phyloP scores from a whole-genome alignment of 805 yeast species.

The Candida loeiensis region DNA sequence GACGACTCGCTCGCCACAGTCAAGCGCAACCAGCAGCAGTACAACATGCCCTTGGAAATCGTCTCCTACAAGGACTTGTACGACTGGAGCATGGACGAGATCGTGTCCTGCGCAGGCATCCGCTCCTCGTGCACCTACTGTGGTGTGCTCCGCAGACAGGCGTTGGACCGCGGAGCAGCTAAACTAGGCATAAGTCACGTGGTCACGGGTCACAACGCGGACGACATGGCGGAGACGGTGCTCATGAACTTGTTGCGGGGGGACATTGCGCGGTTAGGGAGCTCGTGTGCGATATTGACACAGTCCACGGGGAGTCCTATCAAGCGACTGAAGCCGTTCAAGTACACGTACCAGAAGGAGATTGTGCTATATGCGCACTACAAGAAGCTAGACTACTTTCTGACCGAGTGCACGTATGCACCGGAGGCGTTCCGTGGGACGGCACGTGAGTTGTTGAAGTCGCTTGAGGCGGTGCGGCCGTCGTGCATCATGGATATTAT shows the following conservation, averaged over 20 bases:
- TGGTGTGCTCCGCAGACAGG: slow-evolving; percentile 95
- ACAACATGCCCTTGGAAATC: slow-evolving; percentile 72
- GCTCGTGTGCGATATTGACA: slow-evolving; percentile 83
- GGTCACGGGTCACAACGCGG: slow-evolving; percentile 98
- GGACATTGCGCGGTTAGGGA: slow-evolving; percentile 89
- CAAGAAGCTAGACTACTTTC: slow-evolving; percentile 89
- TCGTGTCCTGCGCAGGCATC: slow-evolving; percentile 90
- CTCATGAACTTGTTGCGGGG: slow-evolving; percentile 93
- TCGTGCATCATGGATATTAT: slow-evolving; percentile 92
- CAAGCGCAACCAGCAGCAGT: slow-evolving; percentile 84
- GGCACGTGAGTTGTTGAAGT: slow-evolving; percentile 87
- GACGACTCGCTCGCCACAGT: slow-evolving; percentile 98
- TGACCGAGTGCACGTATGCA: slow-evolving; percentile 96
- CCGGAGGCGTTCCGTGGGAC: slow-evolving; percentile 99
- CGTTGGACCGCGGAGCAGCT: slow-evolving; percentile 92
- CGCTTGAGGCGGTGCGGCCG: slow-evolving; percentile 85
- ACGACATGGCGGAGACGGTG: slow-evolving; percentile 98
- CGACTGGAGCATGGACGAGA: slow-evolving; percentile 98
- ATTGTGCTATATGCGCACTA: slow-evolving; percentile 96
- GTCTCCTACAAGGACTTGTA: slow-evolving; percentile 85
- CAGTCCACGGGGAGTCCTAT: slow-evolving; percentile 82
- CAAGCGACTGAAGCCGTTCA: slow-evolving; percentile 92
- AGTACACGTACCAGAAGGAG: slow-evolving; percentile 94
- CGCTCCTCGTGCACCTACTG: slow-evolving; percentile 96
- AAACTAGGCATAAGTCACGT: slow-evolving; percentile 82